Percentiles rank a stretch among this genome's conserved stretches.
phyloP scores from a whole-genome alignment of 2,329 filamentous ascomycete species.

The Trichoderma sp. region DNA sequence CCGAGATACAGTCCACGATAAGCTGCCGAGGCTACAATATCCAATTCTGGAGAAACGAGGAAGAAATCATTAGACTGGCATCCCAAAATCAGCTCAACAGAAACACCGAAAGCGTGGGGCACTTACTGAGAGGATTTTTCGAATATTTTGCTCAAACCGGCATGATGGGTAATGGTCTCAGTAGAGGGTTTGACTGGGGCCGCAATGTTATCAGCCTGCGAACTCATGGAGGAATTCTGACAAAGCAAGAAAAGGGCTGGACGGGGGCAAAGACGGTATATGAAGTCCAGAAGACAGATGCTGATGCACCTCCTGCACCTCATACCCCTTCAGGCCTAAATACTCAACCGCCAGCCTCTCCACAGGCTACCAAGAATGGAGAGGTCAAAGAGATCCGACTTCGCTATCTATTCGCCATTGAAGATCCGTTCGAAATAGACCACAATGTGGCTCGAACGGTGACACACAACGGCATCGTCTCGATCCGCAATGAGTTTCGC shows the following conservation, averaged over 20 bases:
- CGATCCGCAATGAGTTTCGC: conserved; percentile 82
- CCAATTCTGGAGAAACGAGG: conserved; percentile 76
- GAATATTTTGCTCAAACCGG: conserved; percentile 74
- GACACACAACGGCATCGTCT: conserved; percentile 76
- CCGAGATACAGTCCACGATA: conserved; percentile 27
- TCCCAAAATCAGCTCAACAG: conserved; percentile 59
- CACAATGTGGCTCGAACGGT: conserved; percentile 90
- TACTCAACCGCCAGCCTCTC: conserved; percentile 22
- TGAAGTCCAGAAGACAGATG: conserved; percentile 44
- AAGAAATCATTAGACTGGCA: conserved; percentile 65
- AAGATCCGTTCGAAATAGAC: conserved; percentile 85
- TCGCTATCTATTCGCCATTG: conserved; percentile 84
- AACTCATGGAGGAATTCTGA: conserved; percentile 66
- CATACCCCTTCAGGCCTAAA: background rate
- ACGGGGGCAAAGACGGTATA: conserved; percentile 74
- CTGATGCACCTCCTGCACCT: background rate
- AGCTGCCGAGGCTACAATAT: conserved; percentile 67
- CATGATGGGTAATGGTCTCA: conserved; percentile 50
- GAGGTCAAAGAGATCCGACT: conserved; percentile 71
- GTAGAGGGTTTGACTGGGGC: conserved; percentile 75
- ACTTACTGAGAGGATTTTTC: conserved; percentile 80
- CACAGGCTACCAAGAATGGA: conserved; percentile 33
- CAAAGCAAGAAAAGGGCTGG: conserved; percentile 82
- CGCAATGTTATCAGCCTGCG: conserved; percentile 77
- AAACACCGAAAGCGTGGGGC: conserved; percentile 70